A percentile compares a stretch with the other conserved stretches of the same genome.
Conservation (phyloP, 2,329 filamentous ascomycete species). For the Emericellopsis cladophorae region DNA sequence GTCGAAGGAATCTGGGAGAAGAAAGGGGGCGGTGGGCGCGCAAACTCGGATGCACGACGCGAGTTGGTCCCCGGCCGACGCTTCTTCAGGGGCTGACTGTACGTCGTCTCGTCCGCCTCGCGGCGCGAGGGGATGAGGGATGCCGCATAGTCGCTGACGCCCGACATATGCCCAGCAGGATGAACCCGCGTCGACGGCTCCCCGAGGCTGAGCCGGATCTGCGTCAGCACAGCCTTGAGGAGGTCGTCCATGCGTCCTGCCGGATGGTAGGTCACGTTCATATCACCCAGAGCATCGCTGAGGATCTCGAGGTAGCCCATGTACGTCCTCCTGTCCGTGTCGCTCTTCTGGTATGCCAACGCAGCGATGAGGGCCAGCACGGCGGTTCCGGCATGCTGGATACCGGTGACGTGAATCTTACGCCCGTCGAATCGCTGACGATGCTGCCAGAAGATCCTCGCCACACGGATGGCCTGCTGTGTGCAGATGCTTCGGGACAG, state of each 20-base stretch:
- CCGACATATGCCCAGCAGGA: slow-evolving; percentile 4
- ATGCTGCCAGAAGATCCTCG: slow-evolving; percentile 42
- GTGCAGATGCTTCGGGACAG: slow-evolving; percentile 39
- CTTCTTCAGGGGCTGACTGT: slow-evolving; percentile 14
- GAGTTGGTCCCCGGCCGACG: slow-evolving; percentile 10
- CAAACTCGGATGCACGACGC: slow-evolving; percentile 16
- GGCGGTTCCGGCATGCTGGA: slow-evolving; percentile 42
- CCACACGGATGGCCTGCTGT: slow-evolving; percentile 38
- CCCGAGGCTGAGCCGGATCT: slow-evolving; percentile 23
- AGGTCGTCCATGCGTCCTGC: slow-evolving; percentile 39
- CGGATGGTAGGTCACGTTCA: slow-evolving; percentile 38
- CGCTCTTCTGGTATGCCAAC: slow-evolving; percentile 20
- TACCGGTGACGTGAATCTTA: slow-evolving; percentile 34
- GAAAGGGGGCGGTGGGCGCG: slow-evolving; percentile 15
- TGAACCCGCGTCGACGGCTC: slow-evolving; percentile 8
- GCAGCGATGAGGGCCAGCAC: slow-evolving; percentile 41
- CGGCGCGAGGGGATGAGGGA: slow-evolving; percentile 16
- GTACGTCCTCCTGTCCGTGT: slow-evolving; percentile 23
- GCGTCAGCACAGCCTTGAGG: slow-evolving; percentile 36
- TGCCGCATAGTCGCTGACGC: slow-evolving; percentile 7
- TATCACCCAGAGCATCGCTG: slow-evolving; percentile 35
- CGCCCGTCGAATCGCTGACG: slow-evolving; percentile 36
- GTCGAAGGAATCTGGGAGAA: slow-evolving; percentile 4
- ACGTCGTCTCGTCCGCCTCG: slow-evolving; percentile 12
- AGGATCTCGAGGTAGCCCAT: slow-evolving; percentile 38